Evolutionary conservation across 352 stramenopile genomes (phyloP), one percentile per base, ranked within the genome.

Genomic region (Phytophthora tubulina): DNA sequence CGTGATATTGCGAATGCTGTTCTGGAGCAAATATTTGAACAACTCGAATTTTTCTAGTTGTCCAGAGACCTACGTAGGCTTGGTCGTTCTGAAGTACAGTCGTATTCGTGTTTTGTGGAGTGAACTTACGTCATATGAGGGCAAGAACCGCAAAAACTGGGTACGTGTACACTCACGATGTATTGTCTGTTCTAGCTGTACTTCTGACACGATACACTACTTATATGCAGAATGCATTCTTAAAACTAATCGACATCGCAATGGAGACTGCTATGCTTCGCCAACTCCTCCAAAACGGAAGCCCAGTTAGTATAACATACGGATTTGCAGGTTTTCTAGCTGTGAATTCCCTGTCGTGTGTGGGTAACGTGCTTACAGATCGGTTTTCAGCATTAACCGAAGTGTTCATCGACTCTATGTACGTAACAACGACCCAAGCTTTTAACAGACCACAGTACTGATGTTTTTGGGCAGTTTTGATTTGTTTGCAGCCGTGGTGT

Each of bases 101-200:
- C 17, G 8, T 9, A 14, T 52, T 9, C 39, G 51, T 42, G 11
- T 7, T 21, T 3, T 54, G 4, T 79, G 68, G 62, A 41, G 14
- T 8, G 58, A 80, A 10, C 21, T 74, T 21, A 74, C 68, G 1
- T 46, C 63, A 2, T 80, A 66, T 41, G 31, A 56, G 8, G 73
- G 72, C 0, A 60, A 49, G 21, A 65, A 76, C 33, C 67, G 72
- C 13, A 79, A 79, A 21, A 50, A 50, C 14, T 79, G 52, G 67
- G 72, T 71, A 66, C 11, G 60, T 30, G 10, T 63, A 10, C 10
- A 15, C 5, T 45, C 9, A 21, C 21, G 21, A 21, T 42, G 3
- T 21, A 10, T 41, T 14, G 14, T 27, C 35, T 27, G 2, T 41
- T 17, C 13, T 55, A 21, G 45, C 21, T 15, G 32, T 21, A 9